Evolutionary conservation across 805 yeast species (phyloP).

Genomic region (Wickerhamiella cacticola): DNA sequence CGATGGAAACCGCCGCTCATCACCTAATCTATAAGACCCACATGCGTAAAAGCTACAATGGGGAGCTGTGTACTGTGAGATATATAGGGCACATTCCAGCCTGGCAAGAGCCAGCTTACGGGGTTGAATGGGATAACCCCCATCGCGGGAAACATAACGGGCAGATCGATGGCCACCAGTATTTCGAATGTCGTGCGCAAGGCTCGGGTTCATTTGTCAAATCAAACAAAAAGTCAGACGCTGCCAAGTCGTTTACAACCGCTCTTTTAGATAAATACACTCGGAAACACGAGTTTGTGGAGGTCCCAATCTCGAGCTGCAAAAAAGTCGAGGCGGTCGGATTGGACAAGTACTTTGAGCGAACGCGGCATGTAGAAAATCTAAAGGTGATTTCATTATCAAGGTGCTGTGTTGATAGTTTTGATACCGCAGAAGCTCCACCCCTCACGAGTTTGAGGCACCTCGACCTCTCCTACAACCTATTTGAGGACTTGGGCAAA

Average conservation of each 20-base stretch:
- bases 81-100: conserved; percentile 48
- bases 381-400: conserved; percentile 43
- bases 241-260: conserved; percentile 21
- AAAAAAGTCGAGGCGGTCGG: conserved; percentile 56
- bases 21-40: too few species aligned
- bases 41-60: conserved; percentile 25
- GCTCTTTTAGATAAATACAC: conserved; percentile 45
- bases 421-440: background rate
- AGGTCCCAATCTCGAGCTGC: conserved; percentile 38
- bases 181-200: conserved; percentile 37
- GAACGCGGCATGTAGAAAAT: conserved; percentile 37
- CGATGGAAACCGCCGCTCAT: too few species aligned
- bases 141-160: conserved; percentile 68
- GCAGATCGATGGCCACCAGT: conserved; percentile 36
- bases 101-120: conserved; percentile 57
- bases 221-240: conserved; percentile 30
- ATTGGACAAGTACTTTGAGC: conserved; percentile 41
- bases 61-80: conserved; percentile 48
- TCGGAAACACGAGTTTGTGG: conserved; percentile 22
- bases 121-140: conserved; percentile 78
- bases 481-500: conserved; percentile 35
- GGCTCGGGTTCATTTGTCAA: conserved; percentile 58
- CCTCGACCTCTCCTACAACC: conserved; percentile 52
- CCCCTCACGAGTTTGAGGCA: conserved; percentile 17
- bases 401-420: conserved; percentile 29